A percentile compares a stretch with the other conserved stretches of the same genome.
These are phyloP conservation scores for Salvia splendens DNA, from an alignment of 257 asterid species.

Conservation along the genomic window DNA sequence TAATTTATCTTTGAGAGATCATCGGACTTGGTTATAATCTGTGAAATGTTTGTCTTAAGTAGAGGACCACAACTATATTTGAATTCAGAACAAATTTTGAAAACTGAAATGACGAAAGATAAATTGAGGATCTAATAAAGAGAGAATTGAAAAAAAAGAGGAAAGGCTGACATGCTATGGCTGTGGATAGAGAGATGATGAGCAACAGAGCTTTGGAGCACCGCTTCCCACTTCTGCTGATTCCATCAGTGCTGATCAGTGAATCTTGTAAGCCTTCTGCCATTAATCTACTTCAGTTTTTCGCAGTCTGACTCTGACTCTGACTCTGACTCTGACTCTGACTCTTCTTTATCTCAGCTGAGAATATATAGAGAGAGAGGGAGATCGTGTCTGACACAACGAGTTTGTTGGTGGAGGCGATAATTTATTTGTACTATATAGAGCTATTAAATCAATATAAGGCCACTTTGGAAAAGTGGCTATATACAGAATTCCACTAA, in stretches of 20 bases:
- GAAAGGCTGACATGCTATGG: constrained; percentile 44
- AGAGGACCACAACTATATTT: neutral
- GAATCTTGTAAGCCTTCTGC: constrained; percentile 35
- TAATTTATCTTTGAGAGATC: neutral
- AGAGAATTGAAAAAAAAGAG: neutral
- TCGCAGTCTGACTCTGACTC: too few relatives aligned
- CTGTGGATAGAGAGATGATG: constrained; percentile 30
- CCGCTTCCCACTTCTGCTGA: constrained; percentile 19
- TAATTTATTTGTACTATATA: too few relatives aligned
- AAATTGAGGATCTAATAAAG: neutral
- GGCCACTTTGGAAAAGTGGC: too few relatives aligned
- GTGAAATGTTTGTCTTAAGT: too few relatives aligned
- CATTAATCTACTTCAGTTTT: constrained; percentile 20
- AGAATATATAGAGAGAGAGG: neutral
- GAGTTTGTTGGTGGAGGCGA: too few relatives aligned
- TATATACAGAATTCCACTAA: too few relatives aligned
- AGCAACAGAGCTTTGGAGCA: constrained; percentile 29
- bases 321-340: too few relatives aligned
- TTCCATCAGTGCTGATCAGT: constrained; percentile 34
- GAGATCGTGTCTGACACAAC: too few relatives aligned
- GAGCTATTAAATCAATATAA: too few relatives aligned
- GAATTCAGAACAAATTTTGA: neutral
- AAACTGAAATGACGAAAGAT: neutral
- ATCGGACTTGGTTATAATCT: neutral
- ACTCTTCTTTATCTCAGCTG: too few relatives aligned